Conservation (phyloP, 371 early-diverging fungal genomes). For the Coemansia sp. region DNA sequence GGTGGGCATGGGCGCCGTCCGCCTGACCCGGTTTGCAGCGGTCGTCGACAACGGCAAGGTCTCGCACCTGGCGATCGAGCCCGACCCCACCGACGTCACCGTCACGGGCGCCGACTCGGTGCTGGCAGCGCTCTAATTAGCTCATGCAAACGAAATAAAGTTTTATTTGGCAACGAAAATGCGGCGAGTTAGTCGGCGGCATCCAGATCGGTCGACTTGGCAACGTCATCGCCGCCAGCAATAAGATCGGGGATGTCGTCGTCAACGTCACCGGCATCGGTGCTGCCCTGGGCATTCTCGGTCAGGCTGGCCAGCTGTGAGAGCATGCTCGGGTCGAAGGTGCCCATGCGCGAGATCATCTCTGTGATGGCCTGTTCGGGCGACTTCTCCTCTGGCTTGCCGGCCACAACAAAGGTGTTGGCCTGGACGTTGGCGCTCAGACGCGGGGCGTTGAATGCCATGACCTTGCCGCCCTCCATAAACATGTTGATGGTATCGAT, state of each 20-base stretch:
- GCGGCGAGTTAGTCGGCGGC: constrained; percentile 22
- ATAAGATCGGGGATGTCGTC: constrained; percentile 81
- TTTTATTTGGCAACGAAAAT: not conserved
- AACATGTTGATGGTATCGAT: constrained; percentile 99
- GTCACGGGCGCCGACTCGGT: constrained; percentile 54
- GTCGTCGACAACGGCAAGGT: constrained; percentile 68
- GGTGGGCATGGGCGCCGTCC: constrained; percentile 52
- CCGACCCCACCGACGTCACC: constrained; percentile 50
- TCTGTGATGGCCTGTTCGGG: constrained; percentile 78
- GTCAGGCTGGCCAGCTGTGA: constrained; percentile 85
- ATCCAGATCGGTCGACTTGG: constrained; percentile 22
- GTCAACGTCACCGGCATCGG: constrained; percentile 56
- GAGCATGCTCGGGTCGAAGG: constrained; percentile 90
- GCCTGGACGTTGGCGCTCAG: constrained; percentile 74
- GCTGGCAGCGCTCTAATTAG: constrained; percentile 52
- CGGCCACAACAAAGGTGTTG: constrained; percentile 93
- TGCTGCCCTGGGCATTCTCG: constrained; percentile 73
- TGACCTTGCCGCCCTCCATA: constrained; percentile 88
- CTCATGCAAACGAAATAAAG: not conserved
- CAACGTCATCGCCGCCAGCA: not conserved
- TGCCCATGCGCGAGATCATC: constrained; percentile 82
- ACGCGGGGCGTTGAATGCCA: constrained; percentile 90
- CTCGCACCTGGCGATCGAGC: constrained; percentile 68
- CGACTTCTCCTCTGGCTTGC: constrained; percentile 82
- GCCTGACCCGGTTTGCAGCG: constrained; percentile 69